A percentile compares a stretch with the other conserved stretches of the same genome.
Conservation (phyloP, 225 moss, liverwort and hornwort genomes). For the Takakia lepidozioides region DNA sequence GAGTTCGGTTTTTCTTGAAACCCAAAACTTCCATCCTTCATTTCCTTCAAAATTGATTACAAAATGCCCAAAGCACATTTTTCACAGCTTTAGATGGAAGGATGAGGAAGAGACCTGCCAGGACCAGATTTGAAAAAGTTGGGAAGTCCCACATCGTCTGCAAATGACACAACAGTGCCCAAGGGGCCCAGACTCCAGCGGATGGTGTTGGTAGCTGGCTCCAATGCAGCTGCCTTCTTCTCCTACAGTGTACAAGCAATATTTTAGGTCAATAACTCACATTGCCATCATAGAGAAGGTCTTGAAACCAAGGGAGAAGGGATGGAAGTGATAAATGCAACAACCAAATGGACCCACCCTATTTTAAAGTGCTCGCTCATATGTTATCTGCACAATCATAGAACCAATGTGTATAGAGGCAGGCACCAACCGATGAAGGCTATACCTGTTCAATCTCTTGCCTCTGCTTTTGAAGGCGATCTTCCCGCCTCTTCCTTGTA, state of each 20-base stretch:
- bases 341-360: no score
- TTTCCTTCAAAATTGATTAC: no score
- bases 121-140: constrained; percentile 49
- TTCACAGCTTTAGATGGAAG: neutral
- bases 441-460: constrained; percentile 76
- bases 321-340: no score
- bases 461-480: constrained; percentile 80
- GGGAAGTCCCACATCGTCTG: constrained; percentile 70
- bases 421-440: neutral
- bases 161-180: constrained; percentile 72
- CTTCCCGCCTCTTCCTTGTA: constrained; percentile 90
- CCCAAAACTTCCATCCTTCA: no score
- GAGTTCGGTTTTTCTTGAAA: no score
- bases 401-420: neutral
- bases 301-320: no score
- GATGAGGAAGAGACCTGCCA: constrained; percentile 17
- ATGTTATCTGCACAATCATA: no score
- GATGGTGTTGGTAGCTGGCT: constrained; percentile 68
- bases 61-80: no score
- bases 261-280: neutral
- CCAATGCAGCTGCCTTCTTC: constrained; percentile 81
- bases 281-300: no score
- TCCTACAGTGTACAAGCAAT: constrained; percentile 33
- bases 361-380: no score
- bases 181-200: constrained; percentile 61